phyloP scores from a whole-genome alignment of 805 yeast species.

The Sugiyamaella boreocaroliniensis region DNA sequence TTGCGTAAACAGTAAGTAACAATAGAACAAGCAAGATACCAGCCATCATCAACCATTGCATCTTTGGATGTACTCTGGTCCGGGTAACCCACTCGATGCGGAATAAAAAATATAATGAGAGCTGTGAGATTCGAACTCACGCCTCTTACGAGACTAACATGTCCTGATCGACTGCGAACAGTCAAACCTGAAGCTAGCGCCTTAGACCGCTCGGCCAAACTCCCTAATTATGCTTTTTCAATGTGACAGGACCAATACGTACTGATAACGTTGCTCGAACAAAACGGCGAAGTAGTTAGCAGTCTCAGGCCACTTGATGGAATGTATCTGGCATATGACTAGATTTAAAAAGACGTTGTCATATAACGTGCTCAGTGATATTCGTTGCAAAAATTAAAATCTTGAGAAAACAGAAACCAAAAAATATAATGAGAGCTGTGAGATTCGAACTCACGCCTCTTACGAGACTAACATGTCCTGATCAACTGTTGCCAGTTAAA shows the following conservation, averaged over 20 bases:
- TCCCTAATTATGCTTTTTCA: not conserved
- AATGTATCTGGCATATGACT: no score
- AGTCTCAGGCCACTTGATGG: no score
- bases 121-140: not conserved
- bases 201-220: not conserved
- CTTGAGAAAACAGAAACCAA: not conserved
- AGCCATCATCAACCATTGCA: not conserved
- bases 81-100: not conserved
- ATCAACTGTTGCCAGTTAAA: constrained; percentile 24
- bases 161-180: not conserved
- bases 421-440: constrained; percentile 32
- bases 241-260: no score
- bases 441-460: constrained; percentile 38
- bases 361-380: not conserved
- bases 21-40: no score
- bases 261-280: no score
- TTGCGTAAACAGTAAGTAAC: not conserved
- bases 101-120: not conserved
- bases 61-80: not conserved
- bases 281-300: no score
- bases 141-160: not conserved
- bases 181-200: not conserved
- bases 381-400: not conserved
- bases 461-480: constrained; percentile 29
- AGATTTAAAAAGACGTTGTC: not conserved